Evolutionary conservation across 225 moss, liverwort and hornwort species (phyloP).

Genomic region (Rhytidiadelphus loreus): DNA sequence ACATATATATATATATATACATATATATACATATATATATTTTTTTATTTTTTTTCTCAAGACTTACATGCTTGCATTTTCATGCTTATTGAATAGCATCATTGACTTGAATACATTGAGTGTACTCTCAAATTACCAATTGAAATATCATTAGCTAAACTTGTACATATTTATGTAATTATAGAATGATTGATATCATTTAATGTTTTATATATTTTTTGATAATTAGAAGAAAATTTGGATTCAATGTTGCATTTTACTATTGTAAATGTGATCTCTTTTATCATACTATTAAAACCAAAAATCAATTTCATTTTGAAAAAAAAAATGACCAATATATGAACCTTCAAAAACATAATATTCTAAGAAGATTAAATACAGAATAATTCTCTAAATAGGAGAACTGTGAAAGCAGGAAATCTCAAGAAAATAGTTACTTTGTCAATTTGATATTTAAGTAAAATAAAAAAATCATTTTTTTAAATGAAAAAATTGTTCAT

Average conservation of each 20-base stretch:
- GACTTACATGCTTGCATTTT: too few relatives aligned
- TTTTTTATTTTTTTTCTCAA: too few relatives aligned
- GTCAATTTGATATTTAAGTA: neutral
- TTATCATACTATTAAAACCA: too few relatives aligned
- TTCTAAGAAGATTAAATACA: neutral
- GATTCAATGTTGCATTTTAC: neutral
- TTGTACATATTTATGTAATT: too few relatives aligned
- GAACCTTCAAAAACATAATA: accelerated
- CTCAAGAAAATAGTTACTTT: neutral
- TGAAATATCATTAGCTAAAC: neutral
- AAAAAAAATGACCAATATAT: neutral
- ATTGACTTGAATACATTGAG: too few relatives aligned
- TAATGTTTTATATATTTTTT: too few relatives aligned
- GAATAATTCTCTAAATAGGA: neutral
- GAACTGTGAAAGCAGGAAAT: accelerated
- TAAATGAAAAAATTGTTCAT: neutral
- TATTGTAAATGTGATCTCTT: neutral
- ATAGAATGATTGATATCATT: too few relatives aligned
- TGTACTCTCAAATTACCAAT: neutral
- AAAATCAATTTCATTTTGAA: neutral
- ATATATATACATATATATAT: too few relatives aligned
- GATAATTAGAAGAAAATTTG: too few relatives aligned
- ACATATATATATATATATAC: too few relatives aligned
- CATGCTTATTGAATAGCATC: too few relatives aligned
- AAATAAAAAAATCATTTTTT: accelerated